phyloP scores from a whole-genome alignment of 139 green algal species.

The Parachlorella kessleri region DNA sequence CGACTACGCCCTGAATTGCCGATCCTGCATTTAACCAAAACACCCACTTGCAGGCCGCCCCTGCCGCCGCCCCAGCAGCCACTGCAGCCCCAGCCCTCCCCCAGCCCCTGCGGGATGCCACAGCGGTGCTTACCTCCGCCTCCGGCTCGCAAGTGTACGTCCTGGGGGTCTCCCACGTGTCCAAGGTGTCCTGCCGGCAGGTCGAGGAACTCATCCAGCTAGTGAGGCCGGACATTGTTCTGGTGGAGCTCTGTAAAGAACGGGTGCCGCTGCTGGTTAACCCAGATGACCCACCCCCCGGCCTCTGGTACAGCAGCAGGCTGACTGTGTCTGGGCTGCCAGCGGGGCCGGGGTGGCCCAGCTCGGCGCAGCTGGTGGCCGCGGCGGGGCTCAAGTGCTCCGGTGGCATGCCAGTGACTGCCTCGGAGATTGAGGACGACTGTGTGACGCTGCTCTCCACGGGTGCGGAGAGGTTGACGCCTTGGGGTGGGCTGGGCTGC shows the following conservation, averaged over 20 bases:
- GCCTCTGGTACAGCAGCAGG: constrained; percentile 44
- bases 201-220: constrained; percentile 55
- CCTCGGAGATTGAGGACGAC: constrained; percentile 71
- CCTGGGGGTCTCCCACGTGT: constrained; percentile 84
- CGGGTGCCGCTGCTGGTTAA: constrained; percentile 69
- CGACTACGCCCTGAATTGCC: no score
- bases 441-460: constrained; percentile 62
- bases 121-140: background rate
- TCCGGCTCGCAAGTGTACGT: constrained; percentile 58
- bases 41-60: no score
- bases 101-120: background rate
- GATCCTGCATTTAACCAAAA: no score
- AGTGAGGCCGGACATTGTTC: constrained; percentile 60
- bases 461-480: no score
- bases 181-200: constrained; percentile 56
- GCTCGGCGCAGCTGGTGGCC: constrained; percentile 44
- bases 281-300: constrained; percentile 17
- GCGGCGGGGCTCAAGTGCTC: constrained; percentile 39
- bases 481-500: no score
- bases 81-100: no score
- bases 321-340: background rate
- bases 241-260: constrained; percentile 88
- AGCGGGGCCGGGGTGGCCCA: constrained; percentile 51
- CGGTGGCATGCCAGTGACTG: constrained; percentile 46
- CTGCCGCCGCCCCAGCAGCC: no score